Evolutionary conservation across 2,329 filamentous ascomycete species (phyloP), one percentile per base, ranked within the genome.

Genomic region (Orbilia blumenaviensis): DNA sequence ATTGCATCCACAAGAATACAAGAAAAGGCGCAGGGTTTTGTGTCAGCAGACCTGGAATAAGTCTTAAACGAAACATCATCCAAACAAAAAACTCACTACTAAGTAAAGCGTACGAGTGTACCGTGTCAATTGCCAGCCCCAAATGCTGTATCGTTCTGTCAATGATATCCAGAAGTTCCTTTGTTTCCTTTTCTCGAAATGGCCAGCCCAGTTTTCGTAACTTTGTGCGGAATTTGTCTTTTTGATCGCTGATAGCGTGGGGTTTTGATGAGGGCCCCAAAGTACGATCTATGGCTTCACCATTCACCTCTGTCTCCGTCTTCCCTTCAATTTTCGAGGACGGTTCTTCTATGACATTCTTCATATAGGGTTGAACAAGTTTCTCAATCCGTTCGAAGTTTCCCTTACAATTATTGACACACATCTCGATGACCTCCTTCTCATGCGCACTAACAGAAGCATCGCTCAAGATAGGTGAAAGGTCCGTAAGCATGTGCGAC

Each of bases 91-190:
- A 75, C 71, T 68, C 69, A 68, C 71, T n/a, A n/a, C n/a, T 56
- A 75, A 75, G 64, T 52, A 42, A 48, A 63, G 71, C 71, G 63
- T 75, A 75, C 71, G 71, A 75, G 63, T 75, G 71, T 75, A 75
- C 63, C 63, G 64, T 75, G 27, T 75, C 71, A 21, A 75, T 34
- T 32, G 71, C 63, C 25, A 75, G 38, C 8, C 71, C 71, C 21
- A 75, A 56, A 23, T 75, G 71, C 58, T 75, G 71, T 68, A 75
- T 75, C 6, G 71, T 68, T 25, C 71, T 67, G 18, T 67, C 63
- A 41, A 75, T 68, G 2, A 68, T 50, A 16, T 75, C 63, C 4
- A 75, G 48, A 7, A 75, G 23, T 16, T 75, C 71, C 6, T 62
- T 67, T 9, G 71, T 75, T 56, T 75, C 71, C 23, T 75, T 75